phyloP scores from a whole-genome alignment of 345 rosid genomes.

The Salix suchowensis region DNA sequence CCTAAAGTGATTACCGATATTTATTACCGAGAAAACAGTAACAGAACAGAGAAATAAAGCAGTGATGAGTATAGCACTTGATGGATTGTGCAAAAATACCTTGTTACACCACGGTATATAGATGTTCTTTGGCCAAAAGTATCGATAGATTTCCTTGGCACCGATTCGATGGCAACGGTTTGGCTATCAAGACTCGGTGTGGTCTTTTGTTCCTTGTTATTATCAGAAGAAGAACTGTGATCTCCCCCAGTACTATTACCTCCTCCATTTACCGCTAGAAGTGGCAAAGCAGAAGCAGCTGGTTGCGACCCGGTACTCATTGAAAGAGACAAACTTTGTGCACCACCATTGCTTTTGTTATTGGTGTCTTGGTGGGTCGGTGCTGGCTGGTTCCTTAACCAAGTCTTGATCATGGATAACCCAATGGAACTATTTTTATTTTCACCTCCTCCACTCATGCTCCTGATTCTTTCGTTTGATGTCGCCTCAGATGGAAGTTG shows the following conservation, averaged over 20 bases:
- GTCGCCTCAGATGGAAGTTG: conserved; percentile 6
- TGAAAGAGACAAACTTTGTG: conserved; percentile 55
- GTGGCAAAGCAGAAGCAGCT: conserved; percentile 8
- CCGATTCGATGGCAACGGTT: conserved; percentile 16
- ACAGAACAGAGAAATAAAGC: not conserved
- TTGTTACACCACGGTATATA: conserved; percentile 33
- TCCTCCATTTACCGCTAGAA: conserved; percentile 12
- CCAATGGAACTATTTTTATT: conserved; percentile 41
- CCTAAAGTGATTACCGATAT: conserved; percentile 1
- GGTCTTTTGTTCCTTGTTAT: conserved; percentile 11
- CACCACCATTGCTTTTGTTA: conserved; percentile 22
- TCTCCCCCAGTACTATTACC: conserved; percentile 10
- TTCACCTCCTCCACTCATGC: conserved; percentile 13
- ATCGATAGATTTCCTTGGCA: conserved; percentile 27
- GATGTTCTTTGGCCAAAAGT: conserved; percentile 34
- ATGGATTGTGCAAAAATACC: not conserved
- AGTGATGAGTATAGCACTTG: not conserved
- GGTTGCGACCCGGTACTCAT: conserved; percentile 23
- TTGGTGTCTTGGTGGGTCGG: conserved; percentile 25
- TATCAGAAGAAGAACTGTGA: conserved; percentile 17
- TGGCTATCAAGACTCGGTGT: conserved; percentile 8
- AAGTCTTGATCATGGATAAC: conserved; percentile 77
- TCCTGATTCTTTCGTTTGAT: conserved; percentile 8
- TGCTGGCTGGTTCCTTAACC: conserved; percentile 65
- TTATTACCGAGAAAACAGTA: not conserved